These are phyloP conservation scores for Sarcocystis neurona DNA, from an alignment of 169 alveolate species.

Conservation along the genomic window DNA sequence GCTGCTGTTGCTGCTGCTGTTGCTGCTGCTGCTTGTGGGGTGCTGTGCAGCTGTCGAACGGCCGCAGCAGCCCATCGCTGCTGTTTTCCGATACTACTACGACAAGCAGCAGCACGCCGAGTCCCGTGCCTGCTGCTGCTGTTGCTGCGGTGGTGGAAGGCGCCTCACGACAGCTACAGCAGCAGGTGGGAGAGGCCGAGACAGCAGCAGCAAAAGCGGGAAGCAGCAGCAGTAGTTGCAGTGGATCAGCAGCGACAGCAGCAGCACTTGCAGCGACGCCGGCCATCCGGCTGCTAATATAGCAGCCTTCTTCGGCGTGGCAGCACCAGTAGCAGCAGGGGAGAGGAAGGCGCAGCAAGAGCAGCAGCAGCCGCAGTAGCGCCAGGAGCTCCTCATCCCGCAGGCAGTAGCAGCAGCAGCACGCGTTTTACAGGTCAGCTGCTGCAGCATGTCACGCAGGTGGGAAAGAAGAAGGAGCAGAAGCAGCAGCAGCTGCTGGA, in stretches of 20 bases:
- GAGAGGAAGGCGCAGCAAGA: neutral
- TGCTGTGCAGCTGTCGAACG: neutral
- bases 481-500: conserved; percentile 38
- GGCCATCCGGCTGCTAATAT: no score
- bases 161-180: no score
- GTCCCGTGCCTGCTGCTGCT: no score
- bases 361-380: neutral
- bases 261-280: no score
- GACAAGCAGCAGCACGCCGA: no score
- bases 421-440: conserved; percentile 1
- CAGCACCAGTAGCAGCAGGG: neutral
- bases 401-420: conserved; percentile 33
- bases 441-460: conserved; percentile 2
- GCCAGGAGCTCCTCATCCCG: conserved; percentile 33
- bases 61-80: neutral
- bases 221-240: no score
- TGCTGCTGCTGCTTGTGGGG: neutral
- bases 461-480: neutral
- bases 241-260: no score
- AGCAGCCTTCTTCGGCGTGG: neutral
- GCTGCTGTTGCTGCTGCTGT: neutral
- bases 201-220: no score
- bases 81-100: no score
- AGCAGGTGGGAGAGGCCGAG: no score
- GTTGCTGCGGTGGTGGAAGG: no score